A percentile compares a stretch with the other conserved stretches of the same genome.
Conservation (phyloP, 2,329 filamentous ascomycete genomes). For the Onygenales sp. region DNA sequence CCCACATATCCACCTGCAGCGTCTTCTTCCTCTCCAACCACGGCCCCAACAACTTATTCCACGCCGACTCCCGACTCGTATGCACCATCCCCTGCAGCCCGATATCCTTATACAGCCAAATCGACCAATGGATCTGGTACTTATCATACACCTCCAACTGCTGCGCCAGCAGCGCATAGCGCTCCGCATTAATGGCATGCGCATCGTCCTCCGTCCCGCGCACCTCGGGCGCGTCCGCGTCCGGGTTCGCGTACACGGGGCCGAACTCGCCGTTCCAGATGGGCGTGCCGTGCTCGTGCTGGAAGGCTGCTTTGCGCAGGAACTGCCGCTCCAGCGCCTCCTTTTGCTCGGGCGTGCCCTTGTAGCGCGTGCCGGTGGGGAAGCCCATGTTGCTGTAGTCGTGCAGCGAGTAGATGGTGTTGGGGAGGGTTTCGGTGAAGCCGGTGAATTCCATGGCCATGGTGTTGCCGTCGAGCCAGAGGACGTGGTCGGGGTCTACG, state of each 20-base stretch:
- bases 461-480: slow-evolving; percentile 38
- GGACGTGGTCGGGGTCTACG: slow-evolving; percentile 38
- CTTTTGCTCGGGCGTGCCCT: slow-evolving; percentile 34
- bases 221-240: slow-evolving; percentile 9
- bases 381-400: slow-evolving; percentile 38
- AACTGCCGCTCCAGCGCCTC: slow-evolving; percentile 33
- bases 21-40: slow-evolving; percentile 49
- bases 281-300: slow-evolving; percentile 31
- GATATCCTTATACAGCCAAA: slow-evolving; percentile 53
- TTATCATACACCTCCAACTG: slow-evolving; percentile 45
- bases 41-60: slow-evolving; percentile 42
- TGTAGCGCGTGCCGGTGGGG: slow-evolving; percentile 30
- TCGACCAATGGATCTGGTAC: slow-evolving; percentile 47
- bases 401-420: slow-evolving; percentile 38
- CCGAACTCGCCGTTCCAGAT: slow-evolving; percentile 48
- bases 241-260: slow-evolving; percentile 30
- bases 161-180: slow-evolving; percentile 38
- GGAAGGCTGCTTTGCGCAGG: slow-evolving; percentile 39
- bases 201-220: slow-evolving; percentile 14
- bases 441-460: slow-evolving; percentile 38
- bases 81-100: slow-evolving; percentile 49
- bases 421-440: slow-evolving; percentile 35
- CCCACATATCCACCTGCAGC: slow-evolving; percentile 49
- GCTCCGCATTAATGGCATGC: slow-evolving; percentile 32
- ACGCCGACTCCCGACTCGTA: slow-evolving; percentile 35